Evolutionary conservation across 2,329 filamentous ascomycete genomes (phyloP).

Genomic region (Alternaria sp.): DNA sequence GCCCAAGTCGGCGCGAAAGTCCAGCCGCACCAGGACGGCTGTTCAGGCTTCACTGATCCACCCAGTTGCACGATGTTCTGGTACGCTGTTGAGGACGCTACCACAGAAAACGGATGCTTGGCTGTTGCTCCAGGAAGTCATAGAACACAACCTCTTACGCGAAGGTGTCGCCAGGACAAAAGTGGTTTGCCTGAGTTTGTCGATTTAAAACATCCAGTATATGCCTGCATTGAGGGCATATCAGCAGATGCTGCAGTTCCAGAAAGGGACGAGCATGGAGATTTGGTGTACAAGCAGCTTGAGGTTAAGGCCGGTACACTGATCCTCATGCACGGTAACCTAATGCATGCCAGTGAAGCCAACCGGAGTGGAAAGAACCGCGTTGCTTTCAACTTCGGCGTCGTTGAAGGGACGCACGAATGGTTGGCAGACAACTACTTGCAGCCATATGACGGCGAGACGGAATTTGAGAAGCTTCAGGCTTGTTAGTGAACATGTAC

Average conservation of each 20-base stretch:
- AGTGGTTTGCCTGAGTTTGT: neutral
- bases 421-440: neutral
- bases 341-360: neutral
- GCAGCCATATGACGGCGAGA: neutral
- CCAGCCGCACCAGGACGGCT: neutral
- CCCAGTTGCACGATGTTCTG: neutral
- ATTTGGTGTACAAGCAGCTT: neutral
- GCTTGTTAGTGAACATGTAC: neutral
- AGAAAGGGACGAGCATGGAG: neutral
- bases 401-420: neutral
- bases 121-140: neutral
- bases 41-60: neutral
- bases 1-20: too few relatives aligned
- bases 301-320: neutral
- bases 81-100: neutral
- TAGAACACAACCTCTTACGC: neutral
- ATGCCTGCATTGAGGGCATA: neutral
- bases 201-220: accelerated
- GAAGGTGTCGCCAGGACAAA: accelerated
- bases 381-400: neutral
- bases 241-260: accelerated
- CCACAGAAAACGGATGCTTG: neutral
- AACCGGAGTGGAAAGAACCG: neutral
- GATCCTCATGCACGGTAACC: neutral
- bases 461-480: neutral